Percentiles rank a stretch among this genome's conserved stretches.
Evolutionary conservation across 225 moss, liverwort and hornwort genomes (phyloP).

Genomic region (Polytrichum formosum): DNA sequence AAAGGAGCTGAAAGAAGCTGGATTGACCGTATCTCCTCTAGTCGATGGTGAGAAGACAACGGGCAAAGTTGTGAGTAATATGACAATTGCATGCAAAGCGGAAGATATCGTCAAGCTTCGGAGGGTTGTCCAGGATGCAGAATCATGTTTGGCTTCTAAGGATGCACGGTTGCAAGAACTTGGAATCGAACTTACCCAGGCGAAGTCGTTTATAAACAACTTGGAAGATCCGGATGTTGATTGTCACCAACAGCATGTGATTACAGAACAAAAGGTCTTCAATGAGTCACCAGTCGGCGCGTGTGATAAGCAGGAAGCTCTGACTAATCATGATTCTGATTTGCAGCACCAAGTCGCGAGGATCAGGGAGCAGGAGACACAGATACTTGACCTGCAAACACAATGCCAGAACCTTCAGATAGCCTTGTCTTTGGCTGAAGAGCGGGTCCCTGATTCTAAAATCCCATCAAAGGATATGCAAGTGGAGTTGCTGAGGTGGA

Average conservation of each 20-base stretch:
- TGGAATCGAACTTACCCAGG: slow-evolving; percentile 4
- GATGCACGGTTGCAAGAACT: slow-evolving; percentile 8
- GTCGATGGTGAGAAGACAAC: neutral
- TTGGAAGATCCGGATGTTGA: slow-evolving; percentile 27
- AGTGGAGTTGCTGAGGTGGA: slow-evolving; percentile 17
- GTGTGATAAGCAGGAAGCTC: slow-evolving; percentile 29
- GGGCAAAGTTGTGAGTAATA: neutral
- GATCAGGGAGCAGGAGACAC: slow-evolving; percentile 26
- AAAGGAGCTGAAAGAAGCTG: slow-evolving; percentile 19
- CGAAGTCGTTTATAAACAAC: neutral
- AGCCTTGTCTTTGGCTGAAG: slow-evolving; percentile 1
- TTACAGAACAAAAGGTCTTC: slow-evolving; percentile 15
- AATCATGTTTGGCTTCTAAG: slow-evolving; percentile 15
- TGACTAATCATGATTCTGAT: slow-evolving; percentile 13
- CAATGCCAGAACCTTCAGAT: slow-evolving; percentile 29
- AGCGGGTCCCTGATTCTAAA: slow-evolving; percentile 4
- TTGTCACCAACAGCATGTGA: slow-evolving; percentile 7
- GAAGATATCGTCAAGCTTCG: slow-evolving; percentile 12
- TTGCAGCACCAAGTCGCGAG: slow-evolving; percentile 32
- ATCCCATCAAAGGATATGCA: slow-evolving; percentile 15
- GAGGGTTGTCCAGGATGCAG: slow-evolving; percentile 6
- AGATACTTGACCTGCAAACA: slow-evolving; percentile 27
- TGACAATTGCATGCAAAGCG: slow-evolving; percentile 3
- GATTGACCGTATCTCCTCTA: too few species aligned
- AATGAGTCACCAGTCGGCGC: slow-evolving; percentile 28